Percentiles rank a stretch among this genome's conserved stretches.
These are phyloP conservation scores for Aspergillus floridensis DNA, from an alignment of 2,329 filamentous ascomycete species.

Conservation along the genomic window DNA sequence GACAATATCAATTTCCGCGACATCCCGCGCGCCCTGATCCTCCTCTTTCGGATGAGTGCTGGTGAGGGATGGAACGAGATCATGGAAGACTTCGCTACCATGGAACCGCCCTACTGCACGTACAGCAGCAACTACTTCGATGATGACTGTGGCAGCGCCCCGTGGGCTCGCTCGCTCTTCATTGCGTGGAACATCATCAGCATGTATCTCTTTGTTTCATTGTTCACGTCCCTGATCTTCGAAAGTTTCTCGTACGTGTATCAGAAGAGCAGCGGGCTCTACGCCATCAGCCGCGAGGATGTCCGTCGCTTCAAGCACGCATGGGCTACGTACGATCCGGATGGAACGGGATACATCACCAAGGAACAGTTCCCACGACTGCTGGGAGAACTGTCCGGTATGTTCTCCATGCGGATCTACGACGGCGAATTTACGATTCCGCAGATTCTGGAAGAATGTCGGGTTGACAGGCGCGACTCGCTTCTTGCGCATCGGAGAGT, in stretches of 20 bases:
- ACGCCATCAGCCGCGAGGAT: conserved; percentile 85
- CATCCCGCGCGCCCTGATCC: conserved; percentile 87
- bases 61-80: conserved; percentile 96
- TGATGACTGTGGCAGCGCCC: conserved; percentile 87
- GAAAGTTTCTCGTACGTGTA: conserved; percentile 99
- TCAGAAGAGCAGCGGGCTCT: conserved; percentile 89
- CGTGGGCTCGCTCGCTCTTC: conserved; percentile 86
- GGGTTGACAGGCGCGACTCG: conserved; percentile 54
- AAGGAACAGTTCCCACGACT: conserved; percentile 87
- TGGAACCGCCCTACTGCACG: conserved; percentile 78
- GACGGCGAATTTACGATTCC: conserved; percentile 83
- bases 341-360: conserved; percentile 84
- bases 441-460: conserved; percentile 82
- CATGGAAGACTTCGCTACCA: conserved; percentile 90
- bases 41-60: conserved; percentile 88
- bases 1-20: conserved; percentile 89
- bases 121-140: conserved; percentile 69
- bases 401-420: conserved; percentile 97
- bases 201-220: conserved; percentile 99
- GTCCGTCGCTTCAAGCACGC: conserved; percentile 97
- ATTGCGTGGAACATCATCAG: conserved; percentile 98
- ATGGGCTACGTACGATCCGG: conserved; percentile 92
- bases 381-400: conserved; percentile 83
- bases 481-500: conserved; percentile 37
- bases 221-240: conserved; percentile 98